A percentile compares a stretch with the other conserved stretches of the same genome.
phyloP scores from a whole-genome alignment of 495 filamentous ascomycete genomes.

The Penicillium pulvis region DNA sequence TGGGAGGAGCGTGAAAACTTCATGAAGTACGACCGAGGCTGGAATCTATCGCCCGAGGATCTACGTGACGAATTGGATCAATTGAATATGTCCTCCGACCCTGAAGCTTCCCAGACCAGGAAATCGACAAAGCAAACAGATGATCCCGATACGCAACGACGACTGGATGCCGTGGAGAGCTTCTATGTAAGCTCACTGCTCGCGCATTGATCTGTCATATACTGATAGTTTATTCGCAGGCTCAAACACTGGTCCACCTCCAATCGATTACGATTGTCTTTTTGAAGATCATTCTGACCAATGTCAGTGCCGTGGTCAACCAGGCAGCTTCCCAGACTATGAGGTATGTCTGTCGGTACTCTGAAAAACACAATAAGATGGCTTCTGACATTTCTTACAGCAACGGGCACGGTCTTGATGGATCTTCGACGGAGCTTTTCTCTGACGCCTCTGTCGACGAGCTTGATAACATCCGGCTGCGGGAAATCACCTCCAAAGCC shows the following conservation, averaged over 20 bases:
- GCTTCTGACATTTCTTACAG: constrained; percentile 16
- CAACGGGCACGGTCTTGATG: constrained; percentile 39
- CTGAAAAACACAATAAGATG: not conserved
- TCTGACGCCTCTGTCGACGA: constrained; percentile 62
- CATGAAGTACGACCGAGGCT: constrained; percentile 88
- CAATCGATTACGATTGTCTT: constrained; percentile 95
- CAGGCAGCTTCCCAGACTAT: constrained; percentile 51
- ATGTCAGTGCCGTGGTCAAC: constrained; percentile 68
- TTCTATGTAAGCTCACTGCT: constrained; percentile 72
- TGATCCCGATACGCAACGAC: constrained; percentile 57
- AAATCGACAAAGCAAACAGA: constrained; percentile 53
- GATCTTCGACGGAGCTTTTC: constrained; percentile 33
- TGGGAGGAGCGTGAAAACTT: constrained; percentile 93
- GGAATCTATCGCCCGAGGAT: constrained; percentile 60
- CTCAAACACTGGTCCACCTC: constrained; percentile 74
- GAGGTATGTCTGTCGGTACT: constrained; percentile 31
- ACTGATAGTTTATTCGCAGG: constrained; percentile 48
- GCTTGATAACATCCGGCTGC: constrained; percentile 72
- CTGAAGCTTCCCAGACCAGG: constrained; percentile 31
- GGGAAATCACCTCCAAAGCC: constrained; percentile 89
- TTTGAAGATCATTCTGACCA: constrained; percentile 80
- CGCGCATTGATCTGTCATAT: constrained; percentile 8
- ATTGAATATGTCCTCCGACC: constrained; percentile 29
- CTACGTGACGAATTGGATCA: constrained; percentile 26
- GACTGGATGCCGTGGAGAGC: constrained; percentile 71